Conservation (phyloP, 371 early-diverging fungal species). For the Massospora cicadina region DNA sequence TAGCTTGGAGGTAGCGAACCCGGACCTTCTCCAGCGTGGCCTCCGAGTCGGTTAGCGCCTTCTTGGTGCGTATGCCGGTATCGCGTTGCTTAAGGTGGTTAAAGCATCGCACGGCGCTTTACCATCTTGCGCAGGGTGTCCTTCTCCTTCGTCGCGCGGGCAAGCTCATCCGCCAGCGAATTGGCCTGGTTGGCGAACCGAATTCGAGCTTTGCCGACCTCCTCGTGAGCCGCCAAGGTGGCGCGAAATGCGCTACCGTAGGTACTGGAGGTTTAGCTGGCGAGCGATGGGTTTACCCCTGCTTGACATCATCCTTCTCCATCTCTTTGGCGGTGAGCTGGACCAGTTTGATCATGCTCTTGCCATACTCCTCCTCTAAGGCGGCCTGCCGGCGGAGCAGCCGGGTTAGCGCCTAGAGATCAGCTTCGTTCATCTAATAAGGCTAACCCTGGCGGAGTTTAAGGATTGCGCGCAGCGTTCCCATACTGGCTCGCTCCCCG, state of each 20-base stretch:
- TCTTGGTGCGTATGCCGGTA: background rate
- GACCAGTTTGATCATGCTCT: conserved; percentile 3
- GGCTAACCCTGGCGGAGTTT: conserved; percentile 4
- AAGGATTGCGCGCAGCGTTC: conserved; percentile 3
- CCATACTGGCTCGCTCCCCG: conserved; percentile 9
- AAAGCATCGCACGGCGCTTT: background rate
- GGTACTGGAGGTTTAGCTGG: background rate
- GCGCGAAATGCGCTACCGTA: background rate
- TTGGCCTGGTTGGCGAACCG: background rate
- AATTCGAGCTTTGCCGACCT: background rate
- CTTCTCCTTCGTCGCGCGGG: conserved; percentile 5
- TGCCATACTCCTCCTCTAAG: conserved; percentile 2
- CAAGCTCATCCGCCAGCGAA: conserved; percentile 8
- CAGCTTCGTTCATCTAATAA: background rate
- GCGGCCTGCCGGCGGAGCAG: conserved; percentile 6
- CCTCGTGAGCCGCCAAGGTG: background rate
- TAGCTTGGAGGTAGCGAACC: conserved; percentile 3
- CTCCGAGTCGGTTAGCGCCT: background rate
- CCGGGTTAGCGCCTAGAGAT: conserved; percentile 5
- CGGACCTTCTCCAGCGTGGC: conserved; percentile 2
- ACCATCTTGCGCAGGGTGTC: conserved; percentile 7
- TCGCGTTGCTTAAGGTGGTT: conserved; percentile 4
- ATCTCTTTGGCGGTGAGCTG: conserved; percentile 1
- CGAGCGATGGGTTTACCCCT: background rate
- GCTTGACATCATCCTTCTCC: conserved; percentile 4